Evolutionary conservation across 202 grass and related monocot species (phyloP), one percentile per base, ranked within the genome.

Genomic region (Setaria italica): DNA sequence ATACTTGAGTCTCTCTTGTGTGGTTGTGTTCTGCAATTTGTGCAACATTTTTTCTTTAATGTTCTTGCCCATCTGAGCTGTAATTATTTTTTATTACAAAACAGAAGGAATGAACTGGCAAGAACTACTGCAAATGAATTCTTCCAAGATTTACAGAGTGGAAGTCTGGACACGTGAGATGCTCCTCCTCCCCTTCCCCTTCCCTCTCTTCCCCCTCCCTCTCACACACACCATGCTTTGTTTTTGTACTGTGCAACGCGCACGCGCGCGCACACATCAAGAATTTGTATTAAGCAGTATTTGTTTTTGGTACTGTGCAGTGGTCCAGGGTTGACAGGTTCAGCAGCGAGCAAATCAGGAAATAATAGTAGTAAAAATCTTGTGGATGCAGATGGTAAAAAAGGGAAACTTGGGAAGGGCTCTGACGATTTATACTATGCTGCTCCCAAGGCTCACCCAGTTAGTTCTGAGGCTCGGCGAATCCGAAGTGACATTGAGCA

Each of bases 121-220:
- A 96, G 86, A 83, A 85, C 80, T 71, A 72, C 79, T 72, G 92
- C 94, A 71, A 94, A 94, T 86, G 90, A 99, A 59, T 93, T 99
- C 79, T 88, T 97, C 57, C 90, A 82, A 78, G 92, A 99, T 91
- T 89, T 99, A n/a, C 97, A 94, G 69, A 94, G 79, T 46, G 92
- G 94, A 84, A 88, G 10, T 56, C 83, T 99, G 63, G 94, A 99
- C 85, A 72, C 47, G 97, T 99, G 76, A 97, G 89, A 78, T 76
- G 1, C 29, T 10, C 67, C 2, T 7, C 43, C 59, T 3, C 20
- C 45, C 2, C 25, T 25, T 25, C 25, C 25, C 25, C 25, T 25
- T 25, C 25, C 25, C 25, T 25, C 25, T 25, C 25, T 25, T 25
- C 25, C 25, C 25, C 25, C 25, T 25, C 5, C 16, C 4, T 41